Evolutionary conservation across 2,329 filamentous ascomycete species (phyloP), one percentile per base, ranked within the genome.

Genomic region (Ilyonectria robusta): DNA sequence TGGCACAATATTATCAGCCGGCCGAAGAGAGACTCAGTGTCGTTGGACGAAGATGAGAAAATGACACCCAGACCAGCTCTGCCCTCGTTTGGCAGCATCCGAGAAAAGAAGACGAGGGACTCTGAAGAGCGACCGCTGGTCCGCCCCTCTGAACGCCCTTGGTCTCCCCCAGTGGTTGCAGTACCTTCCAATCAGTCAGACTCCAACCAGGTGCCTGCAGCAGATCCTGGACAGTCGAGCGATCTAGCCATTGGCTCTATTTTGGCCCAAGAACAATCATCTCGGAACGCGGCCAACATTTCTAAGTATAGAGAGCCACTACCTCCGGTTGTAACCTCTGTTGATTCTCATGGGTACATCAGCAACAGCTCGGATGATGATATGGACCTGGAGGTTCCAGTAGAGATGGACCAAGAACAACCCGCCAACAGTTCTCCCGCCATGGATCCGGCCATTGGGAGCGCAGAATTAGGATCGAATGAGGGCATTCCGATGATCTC

Each of bases 61-160:
- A 93, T 94, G 91, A 89, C 89, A 71, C 93, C 93, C n/a, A 84
- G 92, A 35, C 92, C 93, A 7, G 90, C 89, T 1, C 81, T 95
- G 42, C 93, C 93, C 2, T 91, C 87, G 1, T 95, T 95, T 78
- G 92, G 92, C 19, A 94, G 93, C 74, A 85, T 95, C 23, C 86
- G 91, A 23, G 89, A 91, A 31, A 89, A 88, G 78, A 90, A 89
- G 70, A 76, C 80, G 8, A 85, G 82, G 44, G 85, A 89, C 56
- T 72, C 81, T 1, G 82, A 86, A 44, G 91, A 91, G 72, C 84
- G 89, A 2, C 84, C 87, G 0, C 81, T 91, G 53, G 88, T 91
- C 42, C 84, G 88, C 31, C 89, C 89, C 7, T 70, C 80, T 6
- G 85, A 86, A 37, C 73, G 78, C 31, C 66, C 75, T 2, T 72